Conservation (phyloP, 106 monocot species). For the Dioscorea dumetorum region DNA sequence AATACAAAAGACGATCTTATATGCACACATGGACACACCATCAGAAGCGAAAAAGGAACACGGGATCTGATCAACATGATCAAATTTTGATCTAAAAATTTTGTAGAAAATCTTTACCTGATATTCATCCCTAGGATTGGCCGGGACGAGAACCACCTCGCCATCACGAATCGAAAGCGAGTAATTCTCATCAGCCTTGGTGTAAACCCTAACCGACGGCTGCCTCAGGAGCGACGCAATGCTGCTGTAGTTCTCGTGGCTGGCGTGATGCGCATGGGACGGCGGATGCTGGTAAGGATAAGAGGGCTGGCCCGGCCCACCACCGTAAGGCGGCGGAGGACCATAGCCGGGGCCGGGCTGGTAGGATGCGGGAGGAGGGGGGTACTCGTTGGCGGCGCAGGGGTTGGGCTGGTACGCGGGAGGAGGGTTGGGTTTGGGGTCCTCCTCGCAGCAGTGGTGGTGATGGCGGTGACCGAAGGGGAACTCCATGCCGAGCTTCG, state of each 20-base stretch:
- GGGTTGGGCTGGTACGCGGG: neutral
- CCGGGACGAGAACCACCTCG: slow-evolving; percentile 42
- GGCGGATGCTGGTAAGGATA: neutral
- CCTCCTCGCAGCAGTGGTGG: slow-evolving; percentile 5
- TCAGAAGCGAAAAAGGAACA: too few relatives aligned
- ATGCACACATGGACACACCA: too few relatives aligned
- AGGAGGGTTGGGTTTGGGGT: too few relatives aligned
- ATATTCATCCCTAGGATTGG: slow-evolving; percentile 34
- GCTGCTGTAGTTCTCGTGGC: too few relatives aligned
- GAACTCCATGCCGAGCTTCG: slow-evolving; percentile 8
- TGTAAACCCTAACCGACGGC: slow-evolving; percentile 44
- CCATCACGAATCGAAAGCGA: slow-evolving; percentile 50
- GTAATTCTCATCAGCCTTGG: slow-evolving; percentile 48
- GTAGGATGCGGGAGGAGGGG: slow-evolving; percentile 7
- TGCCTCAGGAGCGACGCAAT: slow-evolving; percentile 1
- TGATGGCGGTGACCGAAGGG: slow-evolving; percentile 6
- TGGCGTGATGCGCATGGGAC: neutral
- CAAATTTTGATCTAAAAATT: neutral
- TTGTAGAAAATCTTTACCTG: slow-evolving; percentile 24
- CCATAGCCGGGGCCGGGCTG: slow-evolving; percentile 4
- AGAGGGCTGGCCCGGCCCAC: too few relatives aligned
- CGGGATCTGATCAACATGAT: neutral
- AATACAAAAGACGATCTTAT: too few relatives aligned
- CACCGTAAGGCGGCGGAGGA: neutral
- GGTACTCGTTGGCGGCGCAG: neutral